Evolutionary conservation across 306 rosid genomes (phyloP).

Genomic region (Acacia melanoxylon): DNA sequence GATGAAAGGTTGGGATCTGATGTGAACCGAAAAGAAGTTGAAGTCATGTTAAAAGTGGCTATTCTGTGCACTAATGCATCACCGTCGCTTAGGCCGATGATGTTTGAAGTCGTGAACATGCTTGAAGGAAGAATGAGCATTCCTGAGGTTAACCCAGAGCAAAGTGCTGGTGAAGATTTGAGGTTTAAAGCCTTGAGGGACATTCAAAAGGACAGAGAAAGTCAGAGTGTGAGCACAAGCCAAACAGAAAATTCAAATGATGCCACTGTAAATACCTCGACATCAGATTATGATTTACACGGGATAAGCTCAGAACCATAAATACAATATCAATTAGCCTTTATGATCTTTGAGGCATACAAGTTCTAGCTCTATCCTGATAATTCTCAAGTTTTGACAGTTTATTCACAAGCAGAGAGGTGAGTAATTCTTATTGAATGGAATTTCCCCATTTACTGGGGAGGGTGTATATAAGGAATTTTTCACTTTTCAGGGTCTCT

Average conservation of each 20-base stretch:
- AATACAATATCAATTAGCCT: not conserved
- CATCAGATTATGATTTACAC: conserved; percentile 13
- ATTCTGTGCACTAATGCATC: conserved; percentile 53
- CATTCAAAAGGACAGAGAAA: conserved; percentile 31
- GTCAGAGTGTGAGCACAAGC: conserved; percentile 33
- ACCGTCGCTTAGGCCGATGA: conserved; percentile 53
- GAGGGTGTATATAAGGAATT: not conserved
- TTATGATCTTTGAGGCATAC: not conserved
- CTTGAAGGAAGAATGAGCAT: conserved; percentile 51
- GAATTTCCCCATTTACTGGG: not conserved
- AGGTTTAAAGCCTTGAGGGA: conserved; percentile 49
- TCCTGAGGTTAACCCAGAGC: conserved; percentile 37
- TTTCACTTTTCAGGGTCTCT: not conserved
- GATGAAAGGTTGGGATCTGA: conserved; percentile 53
- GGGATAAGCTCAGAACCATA: conserved; percentile 23
- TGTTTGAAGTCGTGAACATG: conserved; percentile 71
- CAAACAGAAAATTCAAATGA: conserved; percentile 29
- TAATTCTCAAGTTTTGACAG: not conserved
- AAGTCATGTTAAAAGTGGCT: conserved; percentile 53
- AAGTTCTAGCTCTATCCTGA: not conserved
- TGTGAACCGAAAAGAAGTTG: conserved; percentile 48
- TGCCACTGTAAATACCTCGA: conserved; percentile 9
- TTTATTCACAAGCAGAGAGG: not conserved
- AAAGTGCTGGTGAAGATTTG: conserved; percentile 34
- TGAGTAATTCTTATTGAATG: not conserved